A percentile compares a stretch with the other conserved stretches of the same genome.
phyloP scores from a whole-genome alignment of 805 yeast species.

The Suhomyces pyralidae region DNA sequence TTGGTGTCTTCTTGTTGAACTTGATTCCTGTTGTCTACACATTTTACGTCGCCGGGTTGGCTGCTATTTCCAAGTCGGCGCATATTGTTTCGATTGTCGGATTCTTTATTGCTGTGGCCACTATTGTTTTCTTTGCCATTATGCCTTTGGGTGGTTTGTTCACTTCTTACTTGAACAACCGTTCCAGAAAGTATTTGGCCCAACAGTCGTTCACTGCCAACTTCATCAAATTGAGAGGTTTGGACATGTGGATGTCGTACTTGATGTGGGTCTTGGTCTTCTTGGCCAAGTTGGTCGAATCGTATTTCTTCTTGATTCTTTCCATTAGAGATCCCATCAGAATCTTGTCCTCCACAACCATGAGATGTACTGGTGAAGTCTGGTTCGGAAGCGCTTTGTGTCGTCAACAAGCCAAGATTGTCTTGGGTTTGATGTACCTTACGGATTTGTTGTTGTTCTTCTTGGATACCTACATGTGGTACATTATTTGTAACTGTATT shows the following conservation, averaged over 20 bases:
- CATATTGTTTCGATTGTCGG: constrained; percentile 78
- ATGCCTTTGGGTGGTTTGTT: constrained; percentile 98
- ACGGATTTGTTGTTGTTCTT: constrained; percentile 94
- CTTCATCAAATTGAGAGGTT: constrained; percentile 73
- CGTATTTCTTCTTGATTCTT: constrained; percentile 86
- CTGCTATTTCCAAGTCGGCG: constrained; percentile 67
- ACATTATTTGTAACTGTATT: constrained; percentile 89
- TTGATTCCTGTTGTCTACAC: constrained; percentile 85
- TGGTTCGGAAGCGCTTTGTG: constrained; percentile 82
- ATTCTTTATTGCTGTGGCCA: constrained; percentile 83
- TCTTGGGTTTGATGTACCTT: constrained; percentile 86
- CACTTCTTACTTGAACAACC: constrained; percentile 85
- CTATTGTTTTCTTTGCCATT: constrained; percentile 80
- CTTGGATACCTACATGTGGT: constrained; percentile 99
- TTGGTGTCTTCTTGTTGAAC: constrained; percentile 64
- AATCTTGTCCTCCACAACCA: constrained; percentile 73
- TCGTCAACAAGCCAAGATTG: constrained; percentile 81
- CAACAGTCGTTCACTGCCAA: constrained; percentile 96
- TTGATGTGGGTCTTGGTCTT: constrained; percentile 87
- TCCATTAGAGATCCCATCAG: constrained; percentile 94
- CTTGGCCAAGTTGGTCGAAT: constrained; percentile 84
- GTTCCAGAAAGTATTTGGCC: constrained; percentile 84
- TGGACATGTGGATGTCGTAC: constrained; percentile 96
- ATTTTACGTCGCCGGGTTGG: constrained; percentile 73
- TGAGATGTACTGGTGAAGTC: constrained; percentile 95